Conservation (phyloP, 208 protist species). For the Acanthamoeba healyi region DNA sequence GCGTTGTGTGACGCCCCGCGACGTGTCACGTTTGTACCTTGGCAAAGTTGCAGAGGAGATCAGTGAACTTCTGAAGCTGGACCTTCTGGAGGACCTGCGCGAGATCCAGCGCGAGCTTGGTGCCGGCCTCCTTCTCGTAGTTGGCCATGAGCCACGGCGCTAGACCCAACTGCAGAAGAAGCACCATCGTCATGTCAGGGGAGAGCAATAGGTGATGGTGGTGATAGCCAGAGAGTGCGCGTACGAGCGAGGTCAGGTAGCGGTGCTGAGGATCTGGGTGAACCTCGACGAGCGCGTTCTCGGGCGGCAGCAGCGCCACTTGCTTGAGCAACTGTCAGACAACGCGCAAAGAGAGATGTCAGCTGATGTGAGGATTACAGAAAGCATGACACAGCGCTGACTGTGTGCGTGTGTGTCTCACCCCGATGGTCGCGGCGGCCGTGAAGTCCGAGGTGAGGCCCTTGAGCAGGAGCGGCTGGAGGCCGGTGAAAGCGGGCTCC, state of each 20-base stretch:
- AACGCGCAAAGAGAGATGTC: background rate
- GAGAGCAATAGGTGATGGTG: background rate
- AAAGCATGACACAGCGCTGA: background rate
- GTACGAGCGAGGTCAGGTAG: constrained; percentile 36
- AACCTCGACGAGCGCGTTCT: constrained; percentile 26
- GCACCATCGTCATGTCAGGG: background rate
- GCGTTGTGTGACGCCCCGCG: background rate
- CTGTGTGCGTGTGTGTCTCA: background rate
- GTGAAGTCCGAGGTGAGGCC: constrained; percentile 58
- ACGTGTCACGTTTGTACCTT: background rate
- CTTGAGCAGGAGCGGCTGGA: constrained; percentile 36
- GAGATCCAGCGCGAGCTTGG: constrained; percentile 1
- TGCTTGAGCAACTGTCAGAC: background rate
- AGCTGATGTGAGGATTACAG: no score
- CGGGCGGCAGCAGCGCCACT: background rate
- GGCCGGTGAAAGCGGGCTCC: background rate
- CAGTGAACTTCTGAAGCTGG: background rate
- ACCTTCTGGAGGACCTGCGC: background rate
- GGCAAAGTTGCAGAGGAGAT: constrained; percentile 19
- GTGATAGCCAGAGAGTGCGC: background rate
- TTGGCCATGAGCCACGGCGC: constrained; percentile 33
- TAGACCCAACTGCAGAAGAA: background rate
- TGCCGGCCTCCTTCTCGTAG: background rate
- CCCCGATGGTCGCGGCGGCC: background rate
- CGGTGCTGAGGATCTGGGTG: constrained; percentile 9